Conservation (phyloP, 768 basidiomycete genomes). For the Tylopilus rubrobrunneus region DNA sequence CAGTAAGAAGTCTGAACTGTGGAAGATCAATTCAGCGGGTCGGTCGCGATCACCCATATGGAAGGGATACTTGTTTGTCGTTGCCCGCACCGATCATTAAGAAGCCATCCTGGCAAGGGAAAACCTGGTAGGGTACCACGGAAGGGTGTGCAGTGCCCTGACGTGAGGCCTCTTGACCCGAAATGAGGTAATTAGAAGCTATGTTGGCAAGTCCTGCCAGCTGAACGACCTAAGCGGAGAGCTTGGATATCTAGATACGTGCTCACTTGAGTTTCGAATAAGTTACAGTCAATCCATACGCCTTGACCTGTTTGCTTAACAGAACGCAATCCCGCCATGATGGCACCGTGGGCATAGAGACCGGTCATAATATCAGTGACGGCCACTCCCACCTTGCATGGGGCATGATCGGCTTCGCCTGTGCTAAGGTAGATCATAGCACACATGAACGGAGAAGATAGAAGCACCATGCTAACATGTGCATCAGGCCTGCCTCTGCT, state of each 20-base stretch:
- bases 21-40: slow-evolving; percentile 10
- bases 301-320: slow-evolving; percentile 82
- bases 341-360: slow-evolving; percentile 87
- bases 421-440: slow-evolving; percentile 48
- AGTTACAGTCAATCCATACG: slow-evolving; percentile 86
- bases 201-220: slow-evolving; percentile 90
- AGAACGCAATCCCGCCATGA: slow-evolving; percentile 85
- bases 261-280: slow-evolving; percentile 85
- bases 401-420: slow-evolving; percentile 81
- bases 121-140: slow-evolving; percentile 90
- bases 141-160: slow-evolving; percentile 95
- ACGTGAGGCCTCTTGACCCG: slow-evolving; percentile 74
- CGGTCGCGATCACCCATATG: neutral
- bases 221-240: slow-evolving; percentile 35
- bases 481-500: slow-evolving; percentile 92
- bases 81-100: slow-evolving; percentile 95
- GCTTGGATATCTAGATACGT: neutral
- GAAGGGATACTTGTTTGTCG: slow-evolving; percentile 63
- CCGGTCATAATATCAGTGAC: slow-evolving; percentile 87
- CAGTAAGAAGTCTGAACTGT: slow-evolving; percentile 69
- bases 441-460: slow-evolving; percentile 8
- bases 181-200: slow-evolving; percentile 88
- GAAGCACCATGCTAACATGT: slow-evolving; percentile 57
- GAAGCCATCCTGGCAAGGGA: slow-evolving; percentile 82
- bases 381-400: slow-evolving; percentile 94